A percentile compares a stretch with the other conserved stretches of the same genome.
phyloP scores from a whole-genome alignment of 108 stramenopile species.

The Pseudonitzschia multistriata region DNA sequence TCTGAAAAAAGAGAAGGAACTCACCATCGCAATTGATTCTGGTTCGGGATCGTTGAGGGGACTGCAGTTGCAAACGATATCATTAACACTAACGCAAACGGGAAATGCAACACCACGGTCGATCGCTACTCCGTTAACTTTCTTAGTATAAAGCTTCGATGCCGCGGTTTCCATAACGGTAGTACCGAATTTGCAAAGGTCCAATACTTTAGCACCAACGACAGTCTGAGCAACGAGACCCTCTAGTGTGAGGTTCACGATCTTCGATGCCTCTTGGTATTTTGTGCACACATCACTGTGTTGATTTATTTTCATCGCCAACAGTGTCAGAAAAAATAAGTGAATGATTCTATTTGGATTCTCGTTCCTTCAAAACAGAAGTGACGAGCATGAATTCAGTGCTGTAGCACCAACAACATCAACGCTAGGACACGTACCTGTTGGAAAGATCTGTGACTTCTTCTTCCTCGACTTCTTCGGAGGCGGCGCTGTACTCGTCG shows the following conservation, averaged over 20 bases:
- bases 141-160: conserved; percentile 80
- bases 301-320: background rate
- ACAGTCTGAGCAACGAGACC: conserved; percentile 87
- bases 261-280: conserved; percentile 98
- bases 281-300: conserved; percentile 95
- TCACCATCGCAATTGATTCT: conserved; percentile 74
- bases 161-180: conserved; percentile 68
- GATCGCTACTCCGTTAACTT: conserved; percentile 78
- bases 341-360: too few relatives aligned
- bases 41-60: conserved; percentile 75
- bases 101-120: conserved; percentile 99
- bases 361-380: too few relatives aligned
- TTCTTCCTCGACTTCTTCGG: conserved; percentile 45
- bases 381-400: too few relatives aligned
- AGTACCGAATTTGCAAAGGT: conserved; percentile 89
- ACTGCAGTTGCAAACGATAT: conserved; percentile 95
- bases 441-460: conserved; percentile 81
- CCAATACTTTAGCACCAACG: conserved; percentile 88
- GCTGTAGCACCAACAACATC: too few relatives aligned
- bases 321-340: too few relatives aligned
- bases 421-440: conserved; percentile 54
- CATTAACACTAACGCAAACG: conserved; percentile 98
- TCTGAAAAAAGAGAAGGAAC: too few relatives aligned
- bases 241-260: conserved; percentile 90
- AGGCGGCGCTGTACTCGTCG: conserved; percentile 34